phyloP scores from a whole-genome alignment of 2,329 filamentous ascomycete species.

The Paramyrothecium roridum region DNA sequence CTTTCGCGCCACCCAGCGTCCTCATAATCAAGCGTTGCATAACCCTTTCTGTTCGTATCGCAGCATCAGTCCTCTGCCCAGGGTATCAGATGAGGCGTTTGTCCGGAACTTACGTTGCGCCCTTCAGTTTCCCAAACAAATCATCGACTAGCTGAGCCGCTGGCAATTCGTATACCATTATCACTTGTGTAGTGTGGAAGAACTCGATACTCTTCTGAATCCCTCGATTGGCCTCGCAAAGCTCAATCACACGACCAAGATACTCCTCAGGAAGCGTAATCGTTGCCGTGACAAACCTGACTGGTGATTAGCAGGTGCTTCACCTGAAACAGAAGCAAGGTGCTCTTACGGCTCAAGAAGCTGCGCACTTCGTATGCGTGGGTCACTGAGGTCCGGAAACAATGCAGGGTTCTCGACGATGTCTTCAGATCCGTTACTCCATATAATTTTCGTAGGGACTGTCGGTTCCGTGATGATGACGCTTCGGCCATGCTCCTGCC shows the following conservation, averaged over 20 bases:
- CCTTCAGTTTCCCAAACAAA: constrained; percentile 95
- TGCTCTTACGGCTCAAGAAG: constrained; percentile 48
- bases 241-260: constrained; percentile 87
- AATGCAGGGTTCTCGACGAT: constrained; percentile 83
- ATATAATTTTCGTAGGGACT: constrained; percentile 85
- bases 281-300: constrained; percentile 70
- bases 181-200: constrained; percentile 89
- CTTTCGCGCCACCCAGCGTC: constrained; percentile 83
- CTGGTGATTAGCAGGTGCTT: background rate
- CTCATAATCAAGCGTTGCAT: constrained; percentile 95
- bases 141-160: constrained; percentile 91
- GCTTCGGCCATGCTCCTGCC: constrained; percentile 89
- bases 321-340: background rate
- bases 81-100: background rate
- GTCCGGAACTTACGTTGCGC: constrained; percentile 55
- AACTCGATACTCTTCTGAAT: constrained; percentile 85
- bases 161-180: constrained; percentile 87
- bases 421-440: constrained; percentile 71
- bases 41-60: constrained; percentile 63
- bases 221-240: constrained; percentile 87
- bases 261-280: constrained; percentile 93
- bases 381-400: constrained; percentile 70
- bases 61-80: background rate
- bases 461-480: constrained; percentile 97
- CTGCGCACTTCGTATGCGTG: constrained; percentile 38